These are phyloP conservation scores for Eutypella sp. DNA, from an alignment of 2,329 filamentous ascomycete species.

Conservation along the genomic window DNA sequence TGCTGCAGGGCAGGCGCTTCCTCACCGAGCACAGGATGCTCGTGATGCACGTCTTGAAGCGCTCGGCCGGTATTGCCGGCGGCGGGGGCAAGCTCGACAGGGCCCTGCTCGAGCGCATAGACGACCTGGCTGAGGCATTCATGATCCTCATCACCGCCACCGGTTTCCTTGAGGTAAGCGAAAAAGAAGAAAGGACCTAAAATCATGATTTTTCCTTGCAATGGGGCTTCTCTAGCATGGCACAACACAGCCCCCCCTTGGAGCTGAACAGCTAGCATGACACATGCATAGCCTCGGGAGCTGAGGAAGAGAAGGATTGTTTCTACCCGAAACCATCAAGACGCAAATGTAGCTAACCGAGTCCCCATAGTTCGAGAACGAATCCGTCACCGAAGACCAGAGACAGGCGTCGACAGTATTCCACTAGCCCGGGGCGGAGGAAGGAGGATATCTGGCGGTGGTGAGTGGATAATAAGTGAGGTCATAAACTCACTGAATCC, in stretches of 20 bases:
- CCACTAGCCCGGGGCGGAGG: conserved; percentile 13
- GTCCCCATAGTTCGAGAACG: conserved; percentile 22
- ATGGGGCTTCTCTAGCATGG: too few species aligned
- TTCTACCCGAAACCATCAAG: too few species aligned
- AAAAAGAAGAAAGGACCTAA: too few species aligned
- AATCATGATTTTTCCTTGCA: too few species aligned
- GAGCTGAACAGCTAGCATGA: too few species aligned
- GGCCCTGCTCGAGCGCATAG: conserved; percentile 55
- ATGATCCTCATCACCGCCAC: conserved; percentile 78
- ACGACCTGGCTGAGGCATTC: conserved; percentile 78
- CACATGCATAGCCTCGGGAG: neutral
- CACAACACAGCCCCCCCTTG: too few species aligned
- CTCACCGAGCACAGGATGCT: conserved; percentile 76
- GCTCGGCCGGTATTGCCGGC: conserved; percentile 71
- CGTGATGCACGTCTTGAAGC: conserved; percentile 85
- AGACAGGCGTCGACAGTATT: conserved; percentile 18
- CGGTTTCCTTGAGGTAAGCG: conserved; percentile 77
- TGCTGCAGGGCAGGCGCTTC: conserved; percentile 74
- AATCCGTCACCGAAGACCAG: conserved; percentile 14
- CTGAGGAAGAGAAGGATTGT: too few species aligned
- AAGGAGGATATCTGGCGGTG: neutral
- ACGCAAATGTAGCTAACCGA: neutral
- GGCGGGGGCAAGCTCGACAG: conserved; percentile 32
- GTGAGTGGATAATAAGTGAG: neutral
- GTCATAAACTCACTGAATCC: too few species aligned